Base-by-base conservation (phyloP, 2,329 filamentous ascomycete genomes). In the Colletotrichum tropicicola region DNA sequence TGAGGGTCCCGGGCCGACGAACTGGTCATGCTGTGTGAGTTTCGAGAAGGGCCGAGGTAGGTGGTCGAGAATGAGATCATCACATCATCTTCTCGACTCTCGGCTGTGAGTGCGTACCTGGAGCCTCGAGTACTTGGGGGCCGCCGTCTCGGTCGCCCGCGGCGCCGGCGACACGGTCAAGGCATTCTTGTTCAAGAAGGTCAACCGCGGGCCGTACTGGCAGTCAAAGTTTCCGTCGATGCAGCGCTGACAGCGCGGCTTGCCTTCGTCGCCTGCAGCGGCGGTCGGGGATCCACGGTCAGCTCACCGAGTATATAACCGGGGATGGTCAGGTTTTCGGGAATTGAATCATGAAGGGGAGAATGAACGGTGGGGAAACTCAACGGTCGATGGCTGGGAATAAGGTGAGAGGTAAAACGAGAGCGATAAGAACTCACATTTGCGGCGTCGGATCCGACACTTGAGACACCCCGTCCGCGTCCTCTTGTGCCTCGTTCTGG, bases 171-270 rank as follows among this genome's bases (percentile, higher is more conserved):
- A 70, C 2, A 79, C 73, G 0, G 82, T 83, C 47, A 79, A 77
- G 5, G 79, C 79, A 67, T 85, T 85, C 70, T 84, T 84, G 7
- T 79, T 75, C 3, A 85, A 69, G 67, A 86, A 85, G 0, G 79
- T 82, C 41, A 85, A 73, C 17, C 79, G 74, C 3, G 80, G 76
- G 10, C 81, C 81, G 68, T 85, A 86, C 35, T 79, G 77, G 70
- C 84, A 86, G 43, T 82, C 76, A 28, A 83, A 79, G 8, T 78
- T 78, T 32, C 83, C 80, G 1, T 77, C 74, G 15, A 78, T 70
- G 62, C 84, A 86, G 66, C 83, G 81, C 44, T 77, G 78, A 44
- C 84, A 87, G 3, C 72, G 71, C 4, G 84, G 84, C 67, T 83
- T 85, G 13, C 73, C 73, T 72, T 86, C 84, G 62, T 86, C 83